Evolutionary conservation across 257 asterid genomes (phyloP), one percentile per base, ranked within the genome.

Genomic region (Oldenlandia corymbosa): DNA sequence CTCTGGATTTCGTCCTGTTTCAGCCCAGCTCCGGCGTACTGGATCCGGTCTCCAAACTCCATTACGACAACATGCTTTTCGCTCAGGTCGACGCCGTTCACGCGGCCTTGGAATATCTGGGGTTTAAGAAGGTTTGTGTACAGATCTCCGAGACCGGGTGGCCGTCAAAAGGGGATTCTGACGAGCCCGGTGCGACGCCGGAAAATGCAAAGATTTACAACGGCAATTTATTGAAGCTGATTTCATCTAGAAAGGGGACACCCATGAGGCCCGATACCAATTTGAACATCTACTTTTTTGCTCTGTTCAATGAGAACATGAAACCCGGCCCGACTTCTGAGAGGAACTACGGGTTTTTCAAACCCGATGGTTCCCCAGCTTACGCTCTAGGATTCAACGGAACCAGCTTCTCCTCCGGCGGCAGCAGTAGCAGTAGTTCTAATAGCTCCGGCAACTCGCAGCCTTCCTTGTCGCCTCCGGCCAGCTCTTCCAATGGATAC

Each of bases 71-170:
- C 78, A 88, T 90, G 96, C 80, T 90, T 42, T 75, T 79, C 28
- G 95, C 96, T 7, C 97, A 90, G 69, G 79, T 88, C 41, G 97
- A 90, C 71, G 97, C 96, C 2, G 88, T 91, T 6, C 78, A 88
- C 45, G 71, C 88, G 0, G 97, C 97, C 2, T 48, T 85, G 60
- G 84, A 84, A 60, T 71, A 74, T 59, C 55, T 90, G 8, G 96
- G 96, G 28, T 90, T 81, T 70, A 76, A 80, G 64, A 82, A 82
- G 39, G 89, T 85, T 24, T 70, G 86, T 31, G 64, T 90, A n/a
- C 95, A 90, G 87, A 79, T 90, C 73, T 85, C 97, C 39, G 97
- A 90, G 65, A 85, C 97, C 0, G 97, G 97, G 6, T 90, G 97
- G 97, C 96, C 97, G 52, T 85, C 95, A 31, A 84, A 82, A 31